These are phyloP conservation scores for Podaxis pistillaris DNA, from an alignment of 768 basidiomycete species.

Conservation along the genomic window DNA sequence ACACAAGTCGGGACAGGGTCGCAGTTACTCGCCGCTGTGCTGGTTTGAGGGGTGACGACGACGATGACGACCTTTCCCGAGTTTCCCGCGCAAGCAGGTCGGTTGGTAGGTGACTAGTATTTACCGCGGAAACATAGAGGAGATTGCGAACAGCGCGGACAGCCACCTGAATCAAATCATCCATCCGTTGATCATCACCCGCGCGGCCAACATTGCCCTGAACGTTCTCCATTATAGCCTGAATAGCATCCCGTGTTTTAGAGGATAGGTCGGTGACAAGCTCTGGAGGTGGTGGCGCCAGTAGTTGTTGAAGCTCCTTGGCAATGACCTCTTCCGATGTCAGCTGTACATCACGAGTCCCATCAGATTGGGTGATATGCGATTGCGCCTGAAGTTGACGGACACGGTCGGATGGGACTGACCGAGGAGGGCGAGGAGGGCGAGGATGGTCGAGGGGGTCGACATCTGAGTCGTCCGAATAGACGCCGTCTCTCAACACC, in stretches of 20 bases:
- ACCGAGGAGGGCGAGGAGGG: conserved; percentile 25
- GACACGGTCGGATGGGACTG: conserved; percentile 21
- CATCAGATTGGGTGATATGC: conserved; percentile 18
- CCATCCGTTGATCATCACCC: conserved; percentile 56
- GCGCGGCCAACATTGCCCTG: conserved; percentile 44
- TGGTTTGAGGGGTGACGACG: conserved; percentile 66
- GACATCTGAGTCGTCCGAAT: conserved; percentile 80
- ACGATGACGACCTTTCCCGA: conserved; percentile 44
- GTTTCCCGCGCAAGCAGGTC: conserved; percentile 50
- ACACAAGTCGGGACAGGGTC: conserved; percentile 84
- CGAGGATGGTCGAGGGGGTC: conserved; percentile 45
- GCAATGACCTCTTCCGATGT: conserved; percentile 71
- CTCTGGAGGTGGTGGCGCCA: conserved; percentile 58
- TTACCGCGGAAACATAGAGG: conserved; percentile 63
- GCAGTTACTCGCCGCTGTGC: conserved; percentile 85
- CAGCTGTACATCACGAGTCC: conserved; percentile 39
- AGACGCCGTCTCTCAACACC: conserved; percentile 48
- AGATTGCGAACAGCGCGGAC: conserved; percentile 77
- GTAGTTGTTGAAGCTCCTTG: conserved; percentile 57
- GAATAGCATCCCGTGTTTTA: conserved; percentile 56
- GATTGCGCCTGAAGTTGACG: conserved; percentile 15
- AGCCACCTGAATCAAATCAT: conserved; percentile 57
- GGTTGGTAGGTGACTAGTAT: conserved; percentile 59
- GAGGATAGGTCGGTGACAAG: conserved; percentile 60
- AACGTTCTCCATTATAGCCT: conserved; percentile 60